Evolutionary conservation across 2,329 filamentous ascomycete genomes (phyloP), one percentile per base, ranked within the genome.

Genomic region (Epichloe brachyelytri): DNA sequence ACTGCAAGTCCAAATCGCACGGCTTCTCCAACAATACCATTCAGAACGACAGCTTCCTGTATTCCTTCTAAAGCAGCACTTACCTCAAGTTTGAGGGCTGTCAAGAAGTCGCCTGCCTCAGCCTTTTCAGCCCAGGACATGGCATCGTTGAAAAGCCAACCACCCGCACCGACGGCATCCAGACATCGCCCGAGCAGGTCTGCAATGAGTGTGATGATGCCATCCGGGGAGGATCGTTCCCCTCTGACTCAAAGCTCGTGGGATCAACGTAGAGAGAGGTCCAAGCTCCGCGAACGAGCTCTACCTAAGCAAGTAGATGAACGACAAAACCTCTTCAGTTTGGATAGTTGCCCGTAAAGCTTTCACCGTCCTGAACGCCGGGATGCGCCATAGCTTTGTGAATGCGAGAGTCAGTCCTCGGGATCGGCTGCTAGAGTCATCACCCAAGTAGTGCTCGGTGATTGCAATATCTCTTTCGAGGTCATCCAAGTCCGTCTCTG

Each of bases 241-340:
- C 62, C 50, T 68, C 67, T 1, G 61, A 56, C 46, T 77, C 73
- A 33, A 73, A 68, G 48, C 71, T 65, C 15, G 76, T 74, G 11
- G 70, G 66, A 58, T 86, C 83, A 38, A 86, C 68, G 64, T 89
- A 88, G 20, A 79, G 75, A 17, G 80, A 78, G 0, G 84, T 88
- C 86, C 86, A 91, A 34, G 83, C 82, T 52, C 86, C 86, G 56
- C 82, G 79, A 48, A 82, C 79, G 44, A 91, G 74, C 67, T 90
- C 85, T 56, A 84, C 75, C 86, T 80, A 33, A 91, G 73, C 5
- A 89, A 72, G 57, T 85, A 78, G 58, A 90, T 83, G 49, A 91
- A 74, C 37, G 82, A 81, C 11, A 88, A 71, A 22, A 85, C 79
- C 57, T 90, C 83, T 55, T 83, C 76, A 3, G 79, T 81, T 46